Base-by-base conservation (phyloP, 495 filamentous ascomycete genomes). In the Bryoglossum gracile region DNA sequence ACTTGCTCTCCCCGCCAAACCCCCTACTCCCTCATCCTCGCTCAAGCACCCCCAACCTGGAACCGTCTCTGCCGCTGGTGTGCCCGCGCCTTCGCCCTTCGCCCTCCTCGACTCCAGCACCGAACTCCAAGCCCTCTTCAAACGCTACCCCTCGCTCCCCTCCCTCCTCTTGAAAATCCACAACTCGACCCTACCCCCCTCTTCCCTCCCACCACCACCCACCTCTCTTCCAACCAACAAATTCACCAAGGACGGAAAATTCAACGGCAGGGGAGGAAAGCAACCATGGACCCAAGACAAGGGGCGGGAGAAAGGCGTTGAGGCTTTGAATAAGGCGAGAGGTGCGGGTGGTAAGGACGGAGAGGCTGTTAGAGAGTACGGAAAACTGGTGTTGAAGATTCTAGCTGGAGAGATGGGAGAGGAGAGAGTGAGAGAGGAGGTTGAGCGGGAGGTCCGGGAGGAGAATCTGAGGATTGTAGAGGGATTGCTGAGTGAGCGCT, bases 121-220 rank as follows among this genome's bases (percentile, higher is more conserved):
- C 14, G 67, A 77, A 41, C 65, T 84, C 22, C 65, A 71, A 34
- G 57, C 62, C 4, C 69, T 84, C 11, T 70, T 83, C 51, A 53
- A 55, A 0, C 65, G 61, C 17, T 76, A 78, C 56, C 78, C 81
- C 5, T 50, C 62, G 41, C 72, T 84, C 11, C 64, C 67, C 8
- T 25, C 53, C 11, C 68, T 73, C 43, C 66, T 85, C 13, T 59
- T 62, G 28, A 64, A 73, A 2, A 80, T 83, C 53, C 69, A 76
- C 44, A 62, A 62, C 23, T 64, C 68, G 8, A 82, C 77, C 8
- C 64, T 74, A 24, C 64, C 64, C 0, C 68, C 70, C n/a, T n/a
- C n/a, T n/a, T n/a, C n/a, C n/a, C n/a, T n/a, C n/a, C n/a, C n/a
- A n/a, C n/a, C n/a, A n/a, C n/a, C n/a, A n/a, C n/a, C n/a, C n/a